Base-by-base conservation (phyloP, 2,329 filamentous ascomycete genomes). In the Fusarium sp. region DNA sequence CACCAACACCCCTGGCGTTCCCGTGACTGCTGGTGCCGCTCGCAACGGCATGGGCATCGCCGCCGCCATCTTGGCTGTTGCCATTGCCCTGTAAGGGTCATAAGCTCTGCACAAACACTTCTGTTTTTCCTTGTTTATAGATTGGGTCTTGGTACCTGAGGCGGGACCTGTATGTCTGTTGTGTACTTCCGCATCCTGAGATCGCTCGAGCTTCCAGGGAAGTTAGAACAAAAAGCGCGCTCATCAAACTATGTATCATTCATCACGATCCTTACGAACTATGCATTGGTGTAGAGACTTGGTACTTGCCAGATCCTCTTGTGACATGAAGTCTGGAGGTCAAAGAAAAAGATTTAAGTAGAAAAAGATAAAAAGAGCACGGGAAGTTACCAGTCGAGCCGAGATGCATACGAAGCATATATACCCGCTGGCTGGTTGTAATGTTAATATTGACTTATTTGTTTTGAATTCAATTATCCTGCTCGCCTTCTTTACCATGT, bases 221-320 rank as follows among this genome's bases (percentile, higher is more conserved):
- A 68, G 65, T n/a, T 49, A 45, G 24, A 43, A 28, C 26, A 28
- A 28, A 28, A 49, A 59, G 56, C 50, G 62, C 53, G 45, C 61
- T 59, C 54, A 62, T 56, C 56, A 66, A 62, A 74, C 62, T n/a
- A 73, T 69, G 73, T 84, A 78, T 77, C 76, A 80, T 86, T 85
- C 83, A 36, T 84, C 82, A 86, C 84, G 83, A 85, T 86, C 84
- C 82, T 86, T 85, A 84, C 80, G 81, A 84, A 79, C 76, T 69
- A 73, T 72, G 70, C 67, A 73, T 74, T 75, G 70, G 68, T 71
- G 74, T 68, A 68, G 66, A 72, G 58, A 62, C 60, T 69, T 60
- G 61, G 69, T 62, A 55, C 61, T 71, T 55, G 38, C 55, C 45
- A 32, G 51, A 57, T 49, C 62, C 56, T 58, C 42, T 48, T 66